Conservation (phyloP, 441 rosid genomes). For the Aquilaria agallochum region DNA sequence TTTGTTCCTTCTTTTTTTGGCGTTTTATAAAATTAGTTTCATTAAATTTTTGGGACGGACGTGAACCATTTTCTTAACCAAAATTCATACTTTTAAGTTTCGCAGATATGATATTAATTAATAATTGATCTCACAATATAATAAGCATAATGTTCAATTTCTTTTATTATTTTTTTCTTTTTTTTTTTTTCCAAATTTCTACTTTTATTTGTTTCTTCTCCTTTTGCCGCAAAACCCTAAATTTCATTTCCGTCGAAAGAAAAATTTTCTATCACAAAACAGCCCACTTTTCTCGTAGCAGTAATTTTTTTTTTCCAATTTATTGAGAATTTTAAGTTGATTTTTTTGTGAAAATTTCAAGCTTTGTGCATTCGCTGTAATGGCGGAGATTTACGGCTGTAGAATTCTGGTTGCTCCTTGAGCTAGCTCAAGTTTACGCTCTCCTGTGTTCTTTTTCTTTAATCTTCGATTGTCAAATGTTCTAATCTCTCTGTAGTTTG, state of each 20-base stretch:
- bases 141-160: conserved; percentile 28
- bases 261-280: conserved; percentile 21
- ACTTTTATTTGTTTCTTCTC: conserved; percentile 47
- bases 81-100: conserved; percentile 56
- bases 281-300: conserved; percentile 20
- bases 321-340: conserved; percentile 11
- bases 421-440: conserved; percentile 7
- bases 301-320: conserved; percentile 27
- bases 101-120: conserved; percentile 52
- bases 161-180: conserved; percentile 15
- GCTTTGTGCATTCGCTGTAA: conserved; percentile 41
- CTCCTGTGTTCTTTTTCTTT: conserved; percentile 11
- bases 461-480: conserved; percentile 22
- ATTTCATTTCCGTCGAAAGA: conserved; percentile 36
- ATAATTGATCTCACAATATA: conserved; percentile 45
- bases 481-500: conserved; percentile 2
- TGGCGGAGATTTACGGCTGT: conserved; percentile 19
- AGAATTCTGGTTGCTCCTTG: no score
- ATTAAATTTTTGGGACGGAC: conserved; percentile 84
- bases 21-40: conserved; percentile 33
- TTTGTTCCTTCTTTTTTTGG: conserved; percentile 27
- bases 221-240: conserved; percentile 72
- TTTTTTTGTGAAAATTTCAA: conserved; percentile 23
- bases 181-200: conserved; percentile 21
- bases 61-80: conserved; percentile 74